phyloP scores from a whole-genome alignment of 495 filamentous ascomycete genomes.

The Aspergillus sclerotioniger region DNA sequence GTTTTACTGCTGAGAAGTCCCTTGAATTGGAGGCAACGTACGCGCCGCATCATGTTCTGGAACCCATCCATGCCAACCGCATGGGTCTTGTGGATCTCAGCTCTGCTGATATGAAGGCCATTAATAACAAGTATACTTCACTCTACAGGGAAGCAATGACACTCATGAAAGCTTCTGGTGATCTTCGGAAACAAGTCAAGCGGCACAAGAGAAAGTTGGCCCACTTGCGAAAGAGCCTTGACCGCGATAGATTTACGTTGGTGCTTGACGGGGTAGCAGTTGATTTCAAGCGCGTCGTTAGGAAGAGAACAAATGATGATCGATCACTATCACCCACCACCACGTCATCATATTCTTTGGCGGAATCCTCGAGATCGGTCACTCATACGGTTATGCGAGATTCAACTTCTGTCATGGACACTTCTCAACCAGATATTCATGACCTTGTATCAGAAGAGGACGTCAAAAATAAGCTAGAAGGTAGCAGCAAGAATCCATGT shows the following conservation, averaged over 20 bases:
- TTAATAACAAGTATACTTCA: slow-evolving; percentile 31
- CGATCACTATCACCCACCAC: neutral
- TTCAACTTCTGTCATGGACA: neutral
- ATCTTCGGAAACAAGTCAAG: slow-evolving; percentile 31
- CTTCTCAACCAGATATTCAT: neutral
- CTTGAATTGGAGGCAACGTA: slow-evolving; percentile 28
- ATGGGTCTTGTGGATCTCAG: neutral
- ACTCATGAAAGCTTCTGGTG: slow-evolving; percentile 24
- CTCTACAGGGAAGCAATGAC: slow-evolving; percentile 32
- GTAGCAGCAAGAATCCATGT: neutral
- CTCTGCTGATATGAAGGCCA: slow-evolving; percentile 9
- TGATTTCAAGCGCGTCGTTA: slow-evolving; percentile 29
- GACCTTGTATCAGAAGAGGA: neutral
- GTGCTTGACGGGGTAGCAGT: slow-evolving; percentile 23
- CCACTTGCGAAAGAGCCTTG: slow-evolving; percentile 33
- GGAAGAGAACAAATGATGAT: slow-evolving; percentile 4
- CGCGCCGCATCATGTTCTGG: slow-evolving; percentile 26
- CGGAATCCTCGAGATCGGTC: neutral
- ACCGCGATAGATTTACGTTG: slow-evolving; percentile 31
- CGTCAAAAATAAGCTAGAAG: neutral
- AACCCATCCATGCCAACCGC: neutral
- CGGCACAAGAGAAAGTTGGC: slow-evolving; percentile 39
- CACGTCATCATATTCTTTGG: neutral
- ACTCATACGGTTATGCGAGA: neutral
- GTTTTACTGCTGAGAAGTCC: slow-evolving; percentile 9